phyloP scores from a whole-genome alignment of 345 rosid species.

The Theobroma cacao region DNA sequence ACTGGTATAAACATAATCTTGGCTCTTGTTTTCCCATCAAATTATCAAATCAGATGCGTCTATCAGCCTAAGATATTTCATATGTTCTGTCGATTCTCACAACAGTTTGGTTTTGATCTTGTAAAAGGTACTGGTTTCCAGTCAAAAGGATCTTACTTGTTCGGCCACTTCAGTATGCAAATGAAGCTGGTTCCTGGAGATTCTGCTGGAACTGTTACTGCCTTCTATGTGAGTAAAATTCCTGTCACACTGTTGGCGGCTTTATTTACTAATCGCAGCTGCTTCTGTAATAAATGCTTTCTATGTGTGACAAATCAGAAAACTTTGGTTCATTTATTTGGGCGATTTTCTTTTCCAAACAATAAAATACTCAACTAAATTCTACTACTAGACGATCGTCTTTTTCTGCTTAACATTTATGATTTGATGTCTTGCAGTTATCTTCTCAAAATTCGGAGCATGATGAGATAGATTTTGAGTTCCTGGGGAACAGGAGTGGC shows the following conservation, averaged over 20 bases:
- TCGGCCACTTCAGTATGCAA: slow-evolving; percentile 85
- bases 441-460: slow-evolving; percentile 81
- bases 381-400: neutral
- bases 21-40: neutral
- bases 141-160: slow-evolving; percentile 76
- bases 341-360: too few relatives aligned
- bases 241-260: too few relatives aligned
- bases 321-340: neutral
- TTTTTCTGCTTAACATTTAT: neutral
- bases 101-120: neutral
- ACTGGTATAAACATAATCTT: slow-evolving; percentile 41
- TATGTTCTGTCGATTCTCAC: too few relatives aligned
- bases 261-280: too few relatives aligned
- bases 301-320: neutral
- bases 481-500: slow-evolving; percentile 82
- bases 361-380: neutral
- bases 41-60: neutral
- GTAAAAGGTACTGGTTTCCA: slow-evolving; percentile 78
- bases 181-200: slow-evolving; percentile 78
- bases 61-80: too few relatives aligned
- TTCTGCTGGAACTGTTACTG: slow-evolving; percentile 87
- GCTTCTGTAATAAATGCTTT: too few relatives aligned
- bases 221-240: slow-evolving; percentile 58
- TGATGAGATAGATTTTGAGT: slow-evolving; percentile 92
- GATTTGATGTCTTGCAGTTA: slow-evolving; percentile 41